phyloP scores from a whole-genome alignment of 2,329 filamentous ascomycete genomes.

The Cryphonectria nitschkei region DNA sequence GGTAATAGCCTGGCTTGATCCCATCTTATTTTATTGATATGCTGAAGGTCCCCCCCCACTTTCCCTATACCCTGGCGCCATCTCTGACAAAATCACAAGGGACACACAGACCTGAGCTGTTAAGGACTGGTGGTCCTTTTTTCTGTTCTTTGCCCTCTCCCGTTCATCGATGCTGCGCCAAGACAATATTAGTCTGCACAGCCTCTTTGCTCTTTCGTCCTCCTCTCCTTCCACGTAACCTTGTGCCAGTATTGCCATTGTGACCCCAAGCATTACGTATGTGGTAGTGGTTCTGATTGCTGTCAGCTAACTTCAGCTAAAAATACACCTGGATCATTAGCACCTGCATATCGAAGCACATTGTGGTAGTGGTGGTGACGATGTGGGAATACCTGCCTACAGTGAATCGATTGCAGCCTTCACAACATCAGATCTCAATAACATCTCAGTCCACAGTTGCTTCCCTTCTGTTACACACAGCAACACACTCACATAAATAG shows the following conservation, averaged over 20 bases:
- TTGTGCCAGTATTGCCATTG: too few species aligned
- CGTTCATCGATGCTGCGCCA: neutral
- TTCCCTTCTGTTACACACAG: neutral
- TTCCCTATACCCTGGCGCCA: neutral
- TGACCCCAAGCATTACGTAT: neutral
- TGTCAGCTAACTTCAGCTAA: neutral
- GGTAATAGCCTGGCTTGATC: neutral
- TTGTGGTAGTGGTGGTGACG: neutral
- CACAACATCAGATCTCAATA: neutral
- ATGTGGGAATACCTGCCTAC: neutral
- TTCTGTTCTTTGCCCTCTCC: neutral
- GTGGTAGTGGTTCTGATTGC: neutral
- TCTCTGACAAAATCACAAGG: neutral
- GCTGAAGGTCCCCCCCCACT: too few species aligned
- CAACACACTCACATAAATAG: neutral
- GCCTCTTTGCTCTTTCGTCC: neutral
- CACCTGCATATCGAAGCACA: neutral
- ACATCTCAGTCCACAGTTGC: too few species aligned
- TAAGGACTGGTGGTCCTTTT: neutral
- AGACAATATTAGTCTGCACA: conserved; percentile 7
- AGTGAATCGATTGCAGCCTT: too few species aligned
- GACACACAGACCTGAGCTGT: too few species aligned
- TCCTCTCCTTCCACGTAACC: conserved; percentile 2
- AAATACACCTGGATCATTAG: neutral
- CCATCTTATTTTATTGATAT: neutral